Evolutionary conservation across 164 flowering plant species (phyloP).

Genomic region (Aristolochia contorta): DNA sequence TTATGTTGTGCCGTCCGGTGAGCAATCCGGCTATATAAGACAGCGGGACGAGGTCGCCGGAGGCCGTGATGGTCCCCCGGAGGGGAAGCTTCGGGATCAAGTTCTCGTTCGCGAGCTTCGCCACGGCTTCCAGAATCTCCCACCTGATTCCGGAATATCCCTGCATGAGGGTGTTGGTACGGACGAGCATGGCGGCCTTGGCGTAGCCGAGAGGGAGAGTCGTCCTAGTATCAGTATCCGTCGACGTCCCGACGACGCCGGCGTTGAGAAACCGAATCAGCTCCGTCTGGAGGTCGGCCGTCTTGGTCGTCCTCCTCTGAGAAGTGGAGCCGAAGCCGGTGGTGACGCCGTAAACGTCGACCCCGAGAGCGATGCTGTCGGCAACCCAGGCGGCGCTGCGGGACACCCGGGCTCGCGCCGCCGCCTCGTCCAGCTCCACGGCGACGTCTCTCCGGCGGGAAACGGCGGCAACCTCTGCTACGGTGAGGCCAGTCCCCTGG

Average conservation of each 20-base stretch:
- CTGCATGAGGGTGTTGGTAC: constrained; percentile 34
- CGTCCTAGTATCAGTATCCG: no score
- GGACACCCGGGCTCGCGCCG: constrained; percentile 28
- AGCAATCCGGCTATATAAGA: constrained; percentile 32
- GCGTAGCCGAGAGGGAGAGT: constrained; percentile 16
- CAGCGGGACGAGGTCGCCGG: constrained; percentile 17
- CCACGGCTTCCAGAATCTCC: constrained; percentile 31
- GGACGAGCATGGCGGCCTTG: constrained; percentile 24
- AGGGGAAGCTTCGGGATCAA: constrained; percentile 22
- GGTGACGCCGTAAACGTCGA: constrained; percentile 42
- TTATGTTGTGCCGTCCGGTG: constrained; percentile 22
- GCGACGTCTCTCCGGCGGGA: constrained; percentile 24
- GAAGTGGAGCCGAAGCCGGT: constrained; percentile 52
- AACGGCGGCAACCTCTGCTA: constrained; percentile 41
- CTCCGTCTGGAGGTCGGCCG: constrained; percentile 39
- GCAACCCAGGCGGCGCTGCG: constrained; percentile 39
- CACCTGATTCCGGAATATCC: constrained; percentile 40
- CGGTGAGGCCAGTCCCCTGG: constrained; percentile 36
- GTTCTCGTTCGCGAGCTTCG: constrained; percentile 23
- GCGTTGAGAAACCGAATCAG: constrained; percentile 44
- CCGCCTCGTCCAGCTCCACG: constrained; percentile 26
- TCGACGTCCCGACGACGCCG: constrained; percentile 29
- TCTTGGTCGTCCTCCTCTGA: constrained; percentile 31
- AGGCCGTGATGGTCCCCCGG: constrained; percentile 26
- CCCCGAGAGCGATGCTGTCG: constrained; percentile 29